Evolutionary conservation across 108 stramenopile genomes (phyloP).

Genomic region (Skeletonema grethae): DNA sequence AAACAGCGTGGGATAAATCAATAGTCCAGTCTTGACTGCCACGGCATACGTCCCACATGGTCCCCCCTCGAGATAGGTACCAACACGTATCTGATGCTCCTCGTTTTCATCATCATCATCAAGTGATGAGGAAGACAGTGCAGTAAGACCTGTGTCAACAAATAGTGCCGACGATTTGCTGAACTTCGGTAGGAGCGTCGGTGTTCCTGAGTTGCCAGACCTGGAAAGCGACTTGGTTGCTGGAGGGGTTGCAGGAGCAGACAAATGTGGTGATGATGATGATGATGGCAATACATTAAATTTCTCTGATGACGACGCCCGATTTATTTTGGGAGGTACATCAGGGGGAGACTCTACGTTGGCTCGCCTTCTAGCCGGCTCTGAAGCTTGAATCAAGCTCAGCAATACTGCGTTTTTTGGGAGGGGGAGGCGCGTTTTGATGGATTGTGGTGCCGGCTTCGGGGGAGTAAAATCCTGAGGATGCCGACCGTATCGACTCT

Average conservation of each 20-base stretch:
- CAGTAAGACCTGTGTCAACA: not conserved
- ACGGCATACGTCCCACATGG: conserved; percentile 54
- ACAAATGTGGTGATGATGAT: too few species aligned
- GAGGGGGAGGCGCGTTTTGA: conserved; percentile 61
- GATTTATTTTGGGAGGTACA: too few species aligned
- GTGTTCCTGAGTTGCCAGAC: not conserved
- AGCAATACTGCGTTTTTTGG: conserved; percentile 82
- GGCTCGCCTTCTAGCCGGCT: conserved; percentile 12
- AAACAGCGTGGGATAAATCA: conserved; percentile 42
- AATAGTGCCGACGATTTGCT: not conserved
- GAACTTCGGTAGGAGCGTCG: not conserved
- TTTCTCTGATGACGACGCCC: too few species aligned
- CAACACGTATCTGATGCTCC: conserved; percentile 45
- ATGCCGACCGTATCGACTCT: not conserved
- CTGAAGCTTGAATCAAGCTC: conserved; percentile 57
- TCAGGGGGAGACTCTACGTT: too few species aligned
- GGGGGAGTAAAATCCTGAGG: too few species aligned
- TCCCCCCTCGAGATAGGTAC: conserved; percentile 39
- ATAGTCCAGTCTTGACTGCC: conserved; percentile 35
- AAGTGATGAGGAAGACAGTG: not conserved
- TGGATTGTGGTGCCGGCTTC: conserved; percentile 15
- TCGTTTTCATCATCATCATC: conserved; percentile 26
- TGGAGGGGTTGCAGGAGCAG: not conserved
- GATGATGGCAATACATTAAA: too few species aligned
- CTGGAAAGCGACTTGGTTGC: not conserved